Percentiles rank a stretch among this genome's conserved stretches.
Evolutionary conservation across 2,329 filamentous ascomycete species (phyloP).

Genomic region (Zasmidium angulare): DNA sequence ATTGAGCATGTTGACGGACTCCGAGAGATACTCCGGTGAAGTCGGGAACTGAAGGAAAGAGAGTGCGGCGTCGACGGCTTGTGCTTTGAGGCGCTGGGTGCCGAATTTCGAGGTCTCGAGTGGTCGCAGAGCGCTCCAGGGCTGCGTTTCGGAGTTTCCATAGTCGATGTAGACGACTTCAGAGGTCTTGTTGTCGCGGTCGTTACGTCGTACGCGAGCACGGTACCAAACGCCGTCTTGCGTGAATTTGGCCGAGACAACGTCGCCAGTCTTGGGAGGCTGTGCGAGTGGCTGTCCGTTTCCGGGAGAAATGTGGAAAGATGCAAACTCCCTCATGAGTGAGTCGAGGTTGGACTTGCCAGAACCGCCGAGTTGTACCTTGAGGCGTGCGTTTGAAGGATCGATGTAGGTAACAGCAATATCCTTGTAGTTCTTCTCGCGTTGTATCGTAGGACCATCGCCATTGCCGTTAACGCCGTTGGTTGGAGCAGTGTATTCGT

Average conservation of each 20-base stretch:
- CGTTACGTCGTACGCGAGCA: constrained; percentile 84
- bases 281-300: constrained; percentile 73
- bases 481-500: constrained; percentile 47
- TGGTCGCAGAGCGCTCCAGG: constrained; percentile 82
- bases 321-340: constrained; percentile 86
- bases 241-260: constrained; percentile 86
- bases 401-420: constrained; percentile 91
- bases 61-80: constrained; percentile 82
- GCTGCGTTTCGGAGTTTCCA: constrained; percentile 85
- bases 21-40: constrained; percentile 76
- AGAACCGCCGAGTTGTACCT: constrained; percentile 85
- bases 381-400: constrained; percentile 70
- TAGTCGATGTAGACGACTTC: constrained; percentile 96
- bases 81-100: constrained; percentile 76
- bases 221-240: constrained; percentile 94
- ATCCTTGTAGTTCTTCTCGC: constrained; percentile 89
- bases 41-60: constrained; percentile 87
- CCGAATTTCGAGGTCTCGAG: constrained; percentile 78
- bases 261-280: constrained; percentile 85
- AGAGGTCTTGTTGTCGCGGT: constrained; percentile 81
- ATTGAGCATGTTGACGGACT: constrained; percentile 73
- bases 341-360: constrained; percentile 82
- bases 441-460: constrained; percentile 52
- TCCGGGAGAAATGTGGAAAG: constrained; percentile 81
- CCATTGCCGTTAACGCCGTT: constrained; percentile 50